Conservation (phyloP, 345 rosid species). For the Zanthoxylum bungeanum region DNA sequence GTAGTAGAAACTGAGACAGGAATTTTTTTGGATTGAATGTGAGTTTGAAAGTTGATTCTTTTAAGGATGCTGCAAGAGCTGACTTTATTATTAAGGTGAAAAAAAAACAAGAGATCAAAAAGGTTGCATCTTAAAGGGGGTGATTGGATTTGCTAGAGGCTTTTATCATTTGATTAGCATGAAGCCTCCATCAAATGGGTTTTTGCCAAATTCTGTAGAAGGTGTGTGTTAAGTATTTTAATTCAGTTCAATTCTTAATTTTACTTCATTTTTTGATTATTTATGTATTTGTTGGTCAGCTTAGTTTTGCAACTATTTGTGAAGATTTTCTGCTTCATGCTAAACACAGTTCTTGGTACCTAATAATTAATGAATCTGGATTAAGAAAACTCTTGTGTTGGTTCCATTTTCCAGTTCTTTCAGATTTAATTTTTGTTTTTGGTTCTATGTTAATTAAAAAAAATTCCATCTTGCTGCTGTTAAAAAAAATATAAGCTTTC, state of each 20-base stretch:
- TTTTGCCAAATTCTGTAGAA: conserved; percentile 58
- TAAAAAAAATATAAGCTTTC: too few relatives aligned
- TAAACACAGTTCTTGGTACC: not conserved
- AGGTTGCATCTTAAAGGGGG: conserved; percentile 10
- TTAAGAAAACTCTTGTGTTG: too few relatives aligned
- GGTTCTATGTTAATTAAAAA: not conserved
- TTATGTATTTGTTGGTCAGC: not conserved
- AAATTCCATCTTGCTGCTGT: too few relatives aligned
- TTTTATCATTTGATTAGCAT: conserved; percentile 35
- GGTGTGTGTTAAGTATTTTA: conserved; percentile 39
- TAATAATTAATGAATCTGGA: not conserved
- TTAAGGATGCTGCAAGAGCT: conserved; percentile 16
- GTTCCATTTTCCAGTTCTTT: too few relatives aligned
- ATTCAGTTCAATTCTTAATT: conserved; percentile 4
- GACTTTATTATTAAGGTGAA: not conserved
- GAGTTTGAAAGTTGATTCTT: conserved; percentile 1
- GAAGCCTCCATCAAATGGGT: conserved; percentile 92
- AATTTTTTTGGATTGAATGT: conserved; percentile 1
- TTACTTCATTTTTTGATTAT: conserved; percentile 5
- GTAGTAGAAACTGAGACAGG: not conserved
- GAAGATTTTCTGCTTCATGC: not conserved
- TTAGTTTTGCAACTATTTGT: not conserved
- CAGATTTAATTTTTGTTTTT: not conserved
- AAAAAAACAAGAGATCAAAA: not conserved
- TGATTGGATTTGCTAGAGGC: conserved; percentile 14